Conservation (phyloP, 2,329 filamentous ascomycete species). For the Conoideocrella luteorostrata region DNA sequence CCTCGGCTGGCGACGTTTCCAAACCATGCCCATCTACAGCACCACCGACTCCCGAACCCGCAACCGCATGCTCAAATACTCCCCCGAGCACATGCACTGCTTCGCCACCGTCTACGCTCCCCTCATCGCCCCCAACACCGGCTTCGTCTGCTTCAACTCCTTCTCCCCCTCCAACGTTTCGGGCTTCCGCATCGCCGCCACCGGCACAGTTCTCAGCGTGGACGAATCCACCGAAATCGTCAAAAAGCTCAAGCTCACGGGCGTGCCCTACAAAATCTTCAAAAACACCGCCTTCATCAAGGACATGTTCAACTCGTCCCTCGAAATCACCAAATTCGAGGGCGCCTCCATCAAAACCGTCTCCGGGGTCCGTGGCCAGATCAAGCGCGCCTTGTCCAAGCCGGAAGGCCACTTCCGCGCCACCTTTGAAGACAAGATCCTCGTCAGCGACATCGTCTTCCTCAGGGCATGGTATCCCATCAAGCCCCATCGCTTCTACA, state of each 20-base stretch:
- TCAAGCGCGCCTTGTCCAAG: constrained; percentile 89
- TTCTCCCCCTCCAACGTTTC: constrained; percentile 78
- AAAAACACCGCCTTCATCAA: constrained; percentile 99
- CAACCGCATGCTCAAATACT: constrained; percentile 98
- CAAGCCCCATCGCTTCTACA: constrained; percentile 93
- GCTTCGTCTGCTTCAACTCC: constrained; percentile 89
- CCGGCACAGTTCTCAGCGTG: constrained; percentile 86
- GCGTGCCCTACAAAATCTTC: constrained; percentile 93
- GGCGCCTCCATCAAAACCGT: constrained; percentile 94
- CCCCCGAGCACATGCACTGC: constrained; percentile 98
- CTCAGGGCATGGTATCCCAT: constrained; percentile 94
- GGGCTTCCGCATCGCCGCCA: constrained; percentile 90
- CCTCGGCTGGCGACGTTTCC: constrained; percentile 91
- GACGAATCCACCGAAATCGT: constrained; percentile 96
- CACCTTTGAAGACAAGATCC: constrained; percentile 96
- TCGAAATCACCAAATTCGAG: constrained; percentile 98
- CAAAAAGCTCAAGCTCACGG: constrained; percentile 97
- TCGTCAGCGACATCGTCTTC: constrained; percentile 96
- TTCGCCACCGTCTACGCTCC: constrained; percentile 94
- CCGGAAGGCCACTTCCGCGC: constrained; percentile 94
- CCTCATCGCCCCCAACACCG: constrained; percentile 89
- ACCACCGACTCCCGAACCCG: constrained; percentile 89
- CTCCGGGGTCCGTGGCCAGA: constrained; percentile 89
- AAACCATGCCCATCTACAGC: constrained; percentile 86
- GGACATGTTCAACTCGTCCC: constrained; percentile 89